A percentile compares a stretch with the other conserved stretches of the same genome.
These are phyloP conservation scores for Crinitomyces ghanaensis DNA, from an alignment of 805 yeast species.

Conservation along the genomic window DNA sequence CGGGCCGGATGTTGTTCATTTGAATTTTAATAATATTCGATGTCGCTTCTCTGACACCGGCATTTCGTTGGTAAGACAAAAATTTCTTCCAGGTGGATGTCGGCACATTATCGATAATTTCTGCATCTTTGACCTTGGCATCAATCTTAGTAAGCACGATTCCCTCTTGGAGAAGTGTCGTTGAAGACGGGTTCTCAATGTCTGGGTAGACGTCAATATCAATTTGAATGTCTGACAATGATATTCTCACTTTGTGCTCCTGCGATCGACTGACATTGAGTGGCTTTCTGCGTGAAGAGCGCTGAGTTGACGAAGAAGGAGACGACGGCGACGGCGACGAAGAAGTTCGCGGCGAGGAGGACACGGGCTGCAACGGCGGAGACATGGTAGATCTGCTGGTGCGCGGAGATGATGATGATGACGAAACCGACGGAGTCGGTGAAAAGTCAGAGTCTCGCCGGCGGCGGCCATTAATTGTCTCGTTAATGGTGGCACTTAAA, in stretches of 20 bases:
- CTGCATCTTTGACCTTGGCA: slow-evolving; percentile 42
- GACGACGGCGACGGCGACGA: no score
- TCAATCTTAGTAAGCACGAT: slow-evolving; percentile 40
- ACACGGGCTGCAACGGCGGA: no score
- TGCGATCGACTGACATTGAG: slow-evolving; percentile 56
- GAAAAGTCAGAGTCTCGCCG: slow-evolving; percentile 32
- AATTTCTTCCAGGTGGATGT: slow-evolving; percentile 89
- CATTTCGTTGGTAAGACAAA: slow-evolving; percentile 53
- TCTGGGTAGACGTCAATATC: slow-evolving; percentile 30
- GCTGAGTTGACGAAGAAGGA: slow-evolving; percentile 14
- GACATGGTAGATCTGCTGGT: slow-evolving; percentile 1
- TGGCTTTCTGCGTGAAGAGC: slow-evolving; percentile 12
- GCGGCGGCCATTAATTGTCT: slow-evolving; percentile 30
- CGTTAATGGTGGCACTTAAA: slow-evolving; percentile 45
- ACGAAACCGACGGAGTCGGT: slow-evolving; percentile 13
- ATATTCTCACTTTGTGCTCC: slow-evolving; percentile 46
- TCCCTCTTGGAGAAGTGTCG: no score
- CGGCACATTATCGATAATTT: slow-evolving; percentile 64
- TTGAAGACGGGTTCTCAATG: slow-evolving; percentile 7
- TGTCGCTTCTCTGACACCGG: slow-evolving; percentile 61
- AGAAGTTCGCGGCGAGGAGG: no score
- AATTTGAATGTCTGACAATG: slow-evolving; percentile 42
- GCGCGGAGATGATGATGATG: slow-evolving; percentile 3
- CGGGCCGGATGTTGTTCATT: slow-evolving; percentile 54
- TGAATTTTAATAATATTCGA: slow-evolving; percentile 47